phyloP scores from a whole-genome alignment of 345 rosid species.

The Acer saccharum region DNA sequence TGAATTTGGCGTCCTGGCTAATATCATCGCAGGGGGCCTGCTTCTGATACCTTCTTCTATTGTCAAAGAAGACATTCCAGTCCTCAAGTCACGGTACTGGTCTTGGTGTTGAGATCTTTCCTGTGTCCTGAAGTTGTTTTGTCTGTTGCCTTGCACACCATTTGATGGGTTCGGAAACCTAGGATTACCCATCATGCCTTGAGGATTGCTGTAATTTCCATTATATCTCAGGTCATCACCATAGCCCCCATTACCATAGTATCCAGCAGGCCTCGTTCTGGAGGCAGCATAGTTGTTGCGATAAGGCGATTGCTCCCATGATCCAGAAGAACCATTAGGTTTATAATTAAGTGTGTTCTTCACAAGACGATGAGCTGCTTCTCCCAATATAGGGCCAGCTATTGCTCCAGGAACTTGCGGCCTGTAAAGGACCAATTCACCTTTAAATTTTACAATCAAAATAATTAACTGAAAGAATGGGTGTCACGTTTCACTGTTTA shows the following conservation, averaged over 20 bases:
- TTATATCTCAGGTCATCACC: slow-evolving; percentile 44
- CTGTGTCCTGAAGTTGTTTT: slow-evolving; percentile 41
- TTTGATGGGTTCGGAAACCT: slow-evolving; percentile 43
- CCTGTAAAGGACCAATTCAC: slow-evolving; percentile 39
- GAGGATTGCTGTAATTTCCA: slow-evolving; percentile 48
- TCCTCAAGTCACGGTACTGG: slow-evolving; percentile 45
- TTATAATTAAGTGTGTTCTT: slow-evolving; percentile 84
- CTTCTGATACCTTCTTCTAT: slow-evolving; percentile 51
- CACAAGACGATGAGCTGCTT: slow-evolving; percentile 97
- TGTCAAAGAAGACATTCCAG: slow-evolving; percentile 53
- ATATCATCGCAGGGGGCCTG: slow-evolving; percentile 22
- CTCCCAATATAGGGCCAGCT: slow-evolving; percentile 73
- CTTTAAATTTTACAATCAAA: background rate
- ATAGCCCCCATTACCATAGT: slow-evolving; percentile 57
- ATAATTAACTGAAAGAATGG: slow-evolving; percentile 4
- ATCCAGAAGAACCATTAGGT: slow-evolving; percentile 53
- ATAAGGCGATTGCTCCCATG: slow-evolving; percentile 45
- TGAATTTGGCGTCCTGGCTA: slow-evolving; percentile 34
- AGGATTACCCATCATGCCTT: slow-evolving; percentile 39
- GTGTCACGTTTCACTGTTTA: background rate
- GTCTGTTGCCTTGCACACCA: slow-evolving; percentile 47
- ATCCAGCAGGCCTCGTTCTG: slow-evolving; percentile 60
- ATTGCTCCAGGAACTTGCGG: slow-evolving; percentile 82
- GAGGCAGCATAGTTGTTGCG: slow-evolving; percentile 34
- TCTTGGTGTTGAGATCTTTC: slow-evolving; percentile 53